Conservation (phyloP, 2,329 filamentous ascomycete genomes). For the Talaromyces sp. region DNA sequence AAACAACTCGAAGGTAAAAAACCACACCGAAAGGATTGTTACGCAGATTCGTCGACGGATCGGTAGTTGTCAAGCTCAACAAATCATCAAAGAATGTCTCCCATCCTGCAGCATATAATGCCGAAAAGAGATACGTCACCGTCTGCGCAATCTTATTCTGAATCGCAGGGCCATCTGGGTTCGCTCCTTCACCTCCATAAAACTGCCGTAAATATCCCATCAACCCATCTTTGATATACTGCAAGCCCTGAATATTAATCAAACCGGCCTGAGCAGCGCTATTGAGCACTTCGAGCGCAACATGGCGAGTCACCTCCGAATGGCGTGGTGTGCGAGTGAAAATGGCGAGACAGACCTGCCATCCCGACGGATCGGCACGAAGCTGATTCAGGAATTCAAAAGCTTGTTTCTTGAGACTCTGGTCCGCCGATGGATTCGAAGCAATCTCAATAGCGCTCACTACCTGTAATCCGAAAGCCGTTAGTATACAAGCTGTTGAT, state of each 20-base stretch:
- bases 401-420: constrained; percentile 72
- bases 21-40: constrained; percentile 74
- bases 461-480: constrained; percentile 54
- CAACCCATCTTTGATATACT: constrained; percentile 74
- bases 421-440: constrained; percentile 74
- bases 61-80: constrained; percentile 65
- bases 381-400: constrained; percentile 63
- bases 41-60: constrained; percentile 53
- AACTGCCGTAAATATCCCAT: constrained; percentile 74
- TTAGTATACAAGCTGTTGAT: not conserved
- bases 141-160: constrained; percentile 98
- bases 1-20: constrained; percentile 82
- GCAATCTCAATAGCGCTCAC: constrained; percentile 95
- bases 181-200: constrained; percentile 59
- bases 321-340: constrained; percentile 74
- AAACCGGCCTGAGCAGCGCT: constrained; percentile 78
- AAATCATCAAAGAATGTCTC: constrained; percentile 88
- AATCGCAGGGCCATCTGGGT: constrained; percentile 68
- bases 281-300: constrained; percentile 89
- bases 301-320: constrained; percentile 80
- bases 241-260: constrained; percentile 68
- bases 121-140: constrained; percentile 86
- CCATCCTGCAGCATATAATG: constrained; percentile 83
- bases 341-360: constrained; percentile 82
- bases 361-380: constrained; percentile 75